Base-by-base conservation (phyloP, 352 stramenopile genomes). In the Pythium phragmitis region DNA sequence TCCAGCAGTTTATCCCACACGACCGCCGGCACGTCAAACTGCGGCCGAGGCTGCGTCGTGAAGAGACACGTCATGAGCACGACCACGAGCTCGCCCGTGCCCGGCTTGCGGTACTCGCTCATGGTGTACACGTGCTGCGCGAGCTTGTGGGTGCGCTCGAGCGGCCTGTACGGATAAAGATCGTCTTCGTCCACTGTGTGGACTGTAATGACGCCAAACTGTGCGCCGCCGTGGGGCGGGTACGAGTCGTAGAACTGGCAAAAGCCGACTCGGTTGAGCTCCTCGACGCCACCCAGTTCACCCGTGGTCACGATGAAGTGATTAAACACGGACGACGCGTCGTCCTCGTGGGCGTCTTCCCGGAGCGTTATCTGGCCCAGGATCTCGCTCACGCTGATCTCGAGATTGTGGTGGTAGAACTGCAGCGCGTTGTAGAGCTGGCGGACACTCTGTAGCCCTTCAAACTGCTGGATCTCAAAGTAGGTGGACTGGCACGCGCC, bases 341-440 rank as follows among this genome's bases (percentile, higher is more conserved):
- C 67, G 45, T 58, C 34, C 16, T 70, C 64, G 13, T 84, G 72
- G 14, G 76, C 72, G 68, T 88, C 76, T 45, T 89, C 75, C 1
- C 73, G 74, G 17, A 87, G 51, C 19, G 77, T 80, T 7, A 79
- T 70, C 36, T 87, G 62, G 23, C 76, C 77, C 4, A 89, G 34
- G 23, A 69, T 63, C 60, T 85, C 77, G 4, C 73, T 84, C 19
- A 88, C 76, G 12, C 56, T 85, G 61, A 87, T 85, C 58, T 89
- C 76, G 69, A 87, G 75, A 43, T 81, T 84, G 11, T 75, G 43
- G 21, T 76, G 64, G 56, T 78, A 82, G 16, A 65, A 74, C 14
- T 72, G 53, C 17, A 85, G 60, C 8, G 72, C 68, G 23, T 88
- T 70, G 42, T 73, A 88, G 12, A 88, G 71, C 37, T 84, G 70